A percentile compares a stretch with the other conserved stretches of the same genome.
Conservation (phyloP, 2,329 filamentous ascomycete species). For the Polytolypa hystricis region DNA sequence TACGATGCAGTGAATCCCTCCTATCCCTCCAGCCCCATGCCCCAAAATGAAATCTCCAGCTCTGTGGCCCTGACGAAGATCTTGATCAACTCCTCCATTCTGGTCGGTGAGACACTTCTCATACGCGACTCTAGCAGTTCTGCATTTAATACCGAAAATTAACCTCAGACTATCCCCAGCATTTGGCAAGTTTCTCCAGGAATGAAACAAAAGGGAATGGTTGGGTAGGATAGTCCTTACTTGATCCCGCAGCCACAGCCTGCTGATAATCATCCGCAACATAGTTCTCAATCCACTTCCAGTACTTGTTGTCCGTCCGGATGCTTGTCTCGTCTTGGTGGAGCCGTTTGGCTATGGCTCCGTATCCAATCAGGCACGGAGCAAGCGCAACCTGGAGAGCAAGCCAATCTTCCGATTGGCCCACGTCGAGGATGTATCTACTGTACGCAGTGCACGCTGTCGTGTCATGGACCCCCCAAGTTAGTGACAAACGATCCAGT, state of each 20-base stretch:
- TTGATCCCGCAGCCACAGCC: slow-evolving; percentile 58
- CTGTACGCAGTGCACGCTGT: slow-evolving; percentile 71
- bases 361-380: slow-evolving; percentile 84
- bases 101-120: slow-evolving; percentile 56
- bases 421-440: slow-evolving; percentile 77
- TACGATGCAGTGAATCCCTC: neutral
- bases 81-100: slow-evolving; percentile 70
- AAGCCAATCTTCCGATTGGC: slow-evolving; percentile 77
- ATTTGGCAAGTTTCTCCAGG: neutral
- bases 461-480: no score
- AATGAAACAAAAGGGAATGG: neutral
- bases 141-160: no score
- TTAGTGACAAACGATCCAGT: slow-evolving; percentile 3
- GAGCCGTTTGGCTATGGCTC: slow-evolving; percentile 62
- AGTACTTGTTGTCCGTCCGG: slow-evolving; percentile 61
- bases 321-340: slow-evolving; percentile 50
- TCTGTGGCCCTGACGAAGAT: slow-evolving; percentile 82
- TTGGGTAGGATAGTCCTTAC: slow-evolving; percentile 38
- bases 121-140: slow-evolving; percentile 67
- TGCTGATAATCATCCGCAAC: slow-evolving; percentile 65
- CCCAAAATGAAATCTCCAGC: slow-evolving; percentile 67
- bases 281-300: slow-evolving; percentile 87
- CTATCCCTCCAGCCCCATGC: slow-evolving; percentile 45
- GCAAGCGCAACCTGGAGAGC: slow-evolving; percentile 74
- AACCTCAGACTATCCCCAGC: no score